Percentiles rank a stretch among this genome's conserved stretches.
Conservation (phyloP, 306 rosid species). For the Alnus glutinosa region DNA sequence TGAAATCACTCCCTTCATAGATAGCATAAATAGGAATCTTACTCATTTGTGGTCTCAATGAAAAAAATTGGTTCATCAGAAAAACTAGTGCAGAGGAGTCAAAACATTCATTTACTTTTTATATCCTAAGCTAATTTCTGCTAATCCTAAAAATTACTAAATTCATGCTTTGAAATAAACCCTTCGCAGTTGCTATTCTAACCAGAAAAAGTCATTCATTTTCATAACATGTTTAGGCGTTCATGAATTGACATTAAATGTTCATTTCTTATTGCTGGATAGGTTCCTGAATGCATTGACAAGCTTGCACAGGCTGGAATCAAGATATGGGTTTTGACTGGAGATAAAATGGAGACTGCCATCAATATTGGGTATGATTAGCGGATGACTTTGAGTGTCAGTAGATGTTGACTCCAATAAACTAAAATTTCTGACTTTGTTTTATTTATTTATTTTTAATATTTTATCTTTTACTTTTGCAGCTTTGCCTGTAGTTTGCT, state of each 20-base stretch:
- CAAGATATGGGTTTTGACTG: constrained; percentile 97
- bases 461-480: constrained; percentile 16
- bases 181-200: not conserved
- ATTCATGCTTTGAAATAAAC: constrained; percentile 10
- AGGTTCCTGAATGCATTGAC: constrained; percentile 99
- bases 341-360: constrained; percentile 99
- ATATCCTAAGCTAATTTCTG: not conserved
- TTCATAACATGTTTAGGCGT: not conserved
- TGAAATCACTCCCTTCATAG: not conserved
- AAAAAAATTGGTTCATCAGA: not conserved
- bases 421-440: constrained; percentile 15
- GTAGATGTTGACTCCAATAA: constrained; percentile 1
- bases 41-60: constrained; percentile 12
- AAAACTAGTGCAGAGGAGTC: constrained; percentile 13
- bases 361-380: constrained; percentile 82
- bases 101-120: not conserved
- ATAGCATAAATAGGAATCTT: not conserved
- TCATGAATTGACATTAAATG: constrained; percentile 4
- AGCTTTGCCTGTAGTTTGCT: constrained; percentile 97
- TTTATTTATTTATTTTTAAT: constrained; percentile 11
- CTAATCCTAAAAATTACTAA: not conserved
- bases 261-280: constrained; percentile 21
- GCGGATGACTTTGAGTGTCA: constrained; percentile 1
- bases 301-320: constrained; percentile 99
- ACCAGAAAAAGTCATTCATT: not conserved